These are phyloP conservation scores for Prillingera fragicola DNA, from an alignment of 1,284 basidiomycete species.

Conservation along the genomic window DNA sequence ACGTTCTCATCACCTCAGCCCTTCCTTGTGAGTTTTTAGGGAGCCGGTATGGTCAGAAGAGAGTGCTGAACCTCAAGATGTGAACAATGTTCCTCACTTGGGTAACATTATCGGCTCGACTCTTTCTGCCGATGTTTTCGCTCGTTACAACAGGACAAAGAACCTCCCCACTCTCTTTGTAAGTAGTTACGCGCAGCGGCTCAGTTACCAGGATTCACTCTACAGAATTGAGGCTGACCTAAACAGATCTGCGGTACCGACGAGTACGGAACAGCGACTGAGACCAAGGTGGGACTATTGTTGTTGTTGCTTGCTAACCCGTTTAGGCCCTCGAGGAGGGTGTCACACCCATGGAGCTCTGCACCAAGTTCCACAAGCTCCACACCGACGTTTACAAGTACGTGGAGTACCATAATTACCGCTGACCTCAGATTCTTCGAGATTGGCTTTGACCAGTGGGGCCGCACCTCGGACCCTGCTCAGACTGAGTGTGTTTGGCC, in stretches of 20 bases:
- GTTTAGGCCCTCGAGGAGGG: slow-evolving; percentile 94
- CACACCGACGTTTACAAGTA: slow-evolving; percentile 93
- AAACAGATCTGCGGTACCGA: slow-evolving; percentile 94
- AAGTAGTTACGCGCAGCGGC: slow-evolving; percentile 10
- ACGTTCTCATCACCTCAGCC: slow-evolving; percentile 90
- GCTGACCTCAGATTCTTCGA: slow-evolving; percentile 44
- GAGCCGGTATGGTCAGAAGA: neutral
- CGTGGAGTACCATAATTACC: neutral
- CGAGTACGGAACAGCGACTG: slow-evolving; percentile 97
- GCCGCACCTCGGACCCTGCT: slow-evolving; percentile 81
- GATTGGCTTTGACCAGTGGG: slow-evolving; percentile 90
- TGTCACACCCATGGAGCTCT: slow-evolving; percentile 76
- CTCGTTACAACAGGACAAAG: slow-evolving; percentile 62
- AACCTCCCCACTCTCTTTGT: slow-evolving; percentile 52
- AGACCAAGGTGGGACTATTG: slow-evolving; percentile 57
- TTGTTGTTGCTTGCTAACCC: slow-evolving; percentile 30
- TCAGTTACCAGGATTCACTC: slow-evolving; percentile 36
- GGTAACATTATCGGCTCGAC: slow-evolving; percentile 89
- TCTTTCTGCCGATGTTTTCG: slow-evolving; percentile 93
- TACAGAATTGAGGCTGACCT: slow-evolving; percentile 6
- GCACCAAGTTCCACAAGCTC: slow-evolving; percentile 86
- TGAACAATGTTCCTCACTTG: slow-evolving; percentile 99
- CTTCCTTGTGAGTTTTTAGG: slow-evolving; percentile 60
- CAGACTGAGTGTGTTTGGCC: slow-evolving; percentile 77
- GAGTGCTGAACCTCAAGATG: slow-evolving; percentile 52